phyloP scores from a whole-genome alignment of 2,329 filamentous ascomycete species.

The Neonectria ditissima region DNA sequence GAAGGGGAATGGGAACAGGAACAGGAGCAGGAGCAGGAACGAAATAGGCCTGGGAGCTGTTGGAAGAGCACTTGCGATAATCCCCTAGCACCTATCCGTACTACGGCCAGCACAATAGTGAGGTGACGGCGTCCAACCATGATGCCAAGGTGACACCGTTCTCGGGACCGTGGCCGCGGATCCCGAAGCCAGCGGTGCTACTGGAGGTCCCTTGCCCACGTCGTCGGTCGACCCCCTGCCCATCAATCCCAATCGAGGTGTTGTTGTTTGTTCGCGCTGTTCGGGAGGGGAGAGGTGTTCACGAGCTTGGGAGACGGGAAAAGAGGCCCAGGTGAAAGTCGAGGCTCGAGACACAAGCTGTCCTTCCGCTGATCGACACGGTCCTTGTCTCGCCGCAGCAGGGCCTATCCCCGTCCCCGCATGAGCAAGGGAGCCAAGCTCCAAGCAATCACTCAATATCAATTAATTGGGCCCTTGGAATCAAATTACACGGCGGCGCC shows the following conservation, averaged over 20 bases:
- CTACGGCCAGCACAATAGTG: slow-evolving; percentile 7
- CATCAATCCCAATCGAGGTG: background rate
- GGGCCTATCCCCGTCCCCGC: slow-evolving; percentile 20
- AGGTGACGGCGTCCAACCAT: slow-evolving; percentile 26
- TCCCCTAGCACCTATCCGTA: slow-evolving; percentile 1
- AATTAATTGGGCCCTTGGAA: slow-evolving; percentile 16
- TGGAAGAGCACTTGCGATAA: background rate
- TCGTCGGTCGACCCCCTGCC: background rate
- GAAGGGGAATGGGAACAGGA: background rate
- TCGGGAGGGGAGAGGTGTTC: background rate
- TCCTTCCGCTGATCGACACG: slow-evolving; percentile 5
- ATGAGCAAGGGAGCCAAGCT: slow-evolving; percentile 16
- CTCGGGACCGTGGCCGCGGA: slow-evolving; percentile 20
- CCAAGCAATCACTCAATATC: slow-evolving; percentile 10
- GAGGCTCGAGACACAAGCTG: background rate
- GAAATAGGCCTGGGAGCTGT: background rate
- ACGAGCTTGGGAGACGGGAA: background rate
- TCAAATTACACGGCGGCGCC: slow-evolving; percentile 33
- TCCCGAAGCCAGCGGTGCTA: slow-evolving; percentile 20
- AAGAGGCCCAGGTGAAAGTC: background rate
- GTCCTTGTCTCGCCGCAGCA: slow-evolving; percentile 5
- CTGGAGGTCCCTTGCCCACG: background rate
- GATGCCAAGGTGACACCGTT: slow-evolving; percentile 18
- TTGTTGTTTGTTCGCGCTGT: background rate
- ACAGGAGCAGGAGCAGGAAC: background rate